phyloP scores from a whole-genome alignment of 1,284 basidiomycete genomes.

The Porodaedalea pini region DNA sequence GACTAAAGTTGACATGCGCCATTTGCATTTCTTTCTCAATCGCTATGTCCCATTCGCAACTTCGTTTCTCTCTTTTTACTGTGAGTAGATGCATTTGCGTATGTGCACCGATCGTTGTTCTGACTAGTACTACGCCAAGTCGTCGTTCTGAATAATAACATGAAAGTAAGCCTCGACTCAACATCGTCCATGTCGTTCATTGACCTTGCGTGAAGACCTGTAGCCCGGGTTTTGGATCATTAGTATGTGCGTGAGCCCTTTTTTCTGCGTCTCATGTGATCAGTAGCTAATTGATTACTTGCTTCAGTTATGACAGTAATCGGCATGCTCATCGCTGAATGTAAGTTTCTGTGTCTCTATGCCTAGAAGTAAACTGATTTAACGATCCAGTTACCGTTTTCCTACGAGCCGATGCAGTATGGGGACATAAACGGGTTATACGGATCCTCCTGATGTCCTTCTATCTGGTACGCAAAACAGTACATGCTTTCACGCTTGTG shows the following conservation, averaged over 20 bases:
- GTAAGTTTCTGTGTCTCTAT: background rate
- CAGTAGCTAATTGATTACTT: too few relatives aligned
- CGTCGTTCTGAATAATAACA: background rate
- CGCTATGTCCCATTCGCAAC: background rate
- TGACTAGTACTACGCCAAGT: background rate
- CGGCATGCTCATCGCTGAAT: constrained; percentile 2
- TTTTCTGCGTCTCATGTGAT: too few relatives aligned
- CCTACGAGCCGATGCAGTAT: background rate
- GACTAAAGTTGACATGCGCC: background rate
- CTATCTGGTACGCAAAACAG: background rate
- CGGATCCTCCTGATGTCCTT: background rate
- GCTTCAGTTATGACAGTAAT: background rate
- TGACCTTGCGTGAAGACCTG: background rate
- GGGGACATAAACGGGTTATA: background rate
- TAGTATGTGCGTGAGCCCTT: background rate
- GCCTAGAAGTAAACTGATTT: background rate
- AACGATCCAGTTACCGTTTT: background rate
- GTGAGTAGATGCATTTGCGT: background rate
- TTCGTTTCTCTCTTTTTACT: background rate
- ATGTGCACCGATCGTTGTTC: too few relatives aligned
- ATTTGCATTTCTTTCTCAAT: background rate
- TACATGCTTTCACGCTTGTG: background rate
- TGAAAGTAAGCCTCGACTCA: background rate
- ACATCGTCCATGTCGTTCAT: background rate
- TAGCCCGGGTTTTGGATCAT: background rate